A percentile compares a stretch with the other conserved stretches of the same genome.
Conservation (phyloP, 768 basidiomycete genomes). For the Russula dissimulans region DNA sequence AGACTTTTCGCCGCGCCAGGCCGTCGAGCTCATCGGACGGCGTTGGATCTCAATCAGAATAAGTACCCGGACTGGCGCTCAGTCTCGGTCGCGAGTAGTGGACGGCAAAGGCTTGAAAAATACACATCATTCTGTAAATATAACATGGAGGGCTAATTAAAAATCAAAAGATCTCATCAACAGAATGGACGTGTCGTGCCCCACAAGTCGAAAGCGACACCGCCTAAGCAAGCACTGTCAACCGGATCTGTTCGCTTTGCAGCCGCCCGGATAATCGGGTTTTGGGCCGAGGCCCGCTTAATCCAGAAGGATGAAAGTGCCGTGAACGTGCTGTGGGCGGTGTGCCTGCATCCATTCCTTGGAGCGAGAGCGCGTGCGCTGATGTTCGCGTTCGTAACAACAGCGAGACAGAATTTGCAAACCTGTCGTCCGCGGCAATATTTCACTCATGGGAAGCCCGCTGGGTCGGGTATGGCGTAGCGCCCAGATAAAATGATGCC, state of each 20-base stretch:
- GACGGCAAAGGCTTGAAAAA: background rate
- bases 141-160: background rate
- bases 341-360: conserved; percentile 17
- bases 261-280: background rate
- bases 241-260: background rate
- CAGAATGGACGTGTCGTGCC: background rate
- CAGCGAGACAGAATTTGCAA: conserved; percentile 12
- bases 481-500: conserved; percentile 3
- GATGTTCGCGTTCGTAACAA: conserved; percentile 5
- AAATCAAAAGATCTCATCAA: background rate
- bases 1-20: conserved; percentile 7
- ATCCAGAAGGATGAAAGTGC: background rate
- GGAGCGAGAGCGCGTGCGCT: conserved; percentile 2
- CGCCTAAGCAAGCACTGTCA: background rate
- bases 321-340: background rate
- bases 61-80: background rate
- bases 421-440: conserved; percentile 10
- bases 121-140: background rate
- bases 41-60: conserved; percentile 6
- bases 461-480: conserved; percentile 14
- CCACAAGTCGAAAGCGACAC: too few relatives aligned
- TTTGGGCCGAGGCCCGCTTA: background rate
- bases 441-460: background rate
- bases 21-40: conserved; percentile 4
- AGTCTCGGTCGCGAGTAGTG: background rate